phyloP scores from a whole-genome alignment of 345 rosid species.

The Eucalyptus melliodora region DNA sequence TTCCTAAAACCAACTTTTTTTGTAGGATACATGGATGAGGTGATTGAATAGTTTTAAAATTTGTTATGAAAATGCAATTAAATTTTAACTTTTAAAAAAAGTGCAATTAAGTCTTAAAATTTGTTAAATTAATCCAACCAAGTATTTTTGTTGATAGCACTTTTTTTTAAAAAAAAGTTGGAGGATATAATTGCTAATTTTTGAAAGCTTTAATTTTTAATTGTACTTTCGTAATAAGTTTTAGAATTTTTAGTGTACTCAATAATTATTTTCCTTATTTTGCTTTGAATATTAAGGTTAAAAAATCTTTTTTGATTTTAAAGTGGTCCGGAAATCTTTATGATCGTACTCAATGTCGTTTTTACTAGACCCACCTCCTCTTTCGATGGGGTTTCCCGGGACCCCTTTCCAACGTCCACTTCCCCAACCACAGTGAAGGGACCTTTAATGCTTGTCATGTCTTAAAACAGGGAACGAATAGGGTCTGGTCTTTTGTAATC shows the following conservation, averaged over 20 bases:
- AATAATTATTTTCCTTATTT: neutral
- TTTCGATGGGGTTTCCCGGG: neutral
- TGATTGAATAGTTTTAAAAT: neutral
- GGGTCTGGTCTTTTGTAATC: neutral
- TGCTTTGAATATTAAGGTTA: neutral
- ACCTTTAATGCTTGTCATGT: neutral
- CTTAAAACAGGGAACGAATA: neutral
- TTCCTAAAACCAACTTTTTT: neutral
- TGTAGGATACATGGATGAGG: neutral
- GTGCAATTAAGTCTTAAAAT: rapidly evolving
- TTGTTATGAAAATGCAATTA: too few species aligned
- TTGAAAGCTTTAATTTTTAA: too few species aligned
- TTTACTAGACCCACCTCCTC: neutral
- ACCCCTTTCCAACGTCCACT: neutral
- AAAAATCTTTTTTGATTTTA: neutral
- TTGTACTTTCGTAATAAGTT: too few species aligned
- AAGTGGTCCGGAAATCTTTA: neutral
- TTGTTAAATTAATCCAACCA: too few species aligned
- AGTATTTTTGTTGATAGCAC: too few species aligned
- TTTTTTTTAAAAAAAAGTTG: too few species aligned
- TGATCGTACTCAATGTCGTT: neutral
- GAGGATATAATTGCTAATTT: neutral
- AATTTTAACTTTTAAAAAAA: too few species aligned
- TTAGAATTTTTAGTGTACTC: too few species aligned
- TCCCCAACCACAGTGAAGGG: neutral